A percentile compares a stretch with the other conserved stretches of the same genome.
Conservation (phyloP, 2,329 filamentous ascomycete species). For the Metarhizium album region DNA sequence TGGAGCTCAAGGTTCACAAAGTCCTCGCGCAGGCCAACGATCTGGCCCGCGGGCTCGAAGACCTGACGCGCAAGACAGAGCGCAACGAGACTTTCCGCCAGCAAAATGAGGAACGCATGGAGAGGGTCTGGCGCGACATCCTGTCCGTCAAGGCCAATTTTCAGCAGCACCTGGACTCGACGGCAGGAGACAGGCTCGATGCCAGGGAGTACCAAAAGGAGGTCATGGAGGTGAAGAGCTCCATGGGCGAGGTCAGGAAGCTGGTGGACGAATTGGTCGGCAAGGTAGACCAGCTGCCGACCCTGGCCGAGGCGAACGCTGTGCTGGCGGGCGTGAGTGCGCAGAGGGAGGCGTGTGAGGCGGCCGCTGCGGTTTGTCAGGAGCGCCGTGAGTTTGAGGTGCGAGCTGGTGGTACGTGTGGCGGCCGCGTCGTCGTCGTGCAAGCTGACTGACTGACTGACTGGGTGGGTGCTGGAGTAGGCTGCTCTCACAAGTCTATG, state of each 20-base stretch:
- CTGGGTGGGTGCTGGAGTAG: neutral
- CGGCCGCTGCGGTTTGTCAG: neutral
- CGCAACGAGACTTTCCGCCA: slow-evolving; percentile 19
- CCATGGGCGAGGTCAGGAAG: slow-evolving; percentile 14
- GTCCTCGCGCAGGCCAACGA: slow-evolving; percentile 17
- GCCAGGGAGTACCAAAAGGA: slow-evolving; percentile 2
- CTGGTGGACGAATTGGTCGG: slow-evolving; percentile 13
- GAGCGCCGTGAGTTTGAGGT: neutral
- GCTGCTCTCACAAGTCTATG: slow-evolving; percentile 3
- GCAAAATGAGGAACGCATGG: slow-evolving; percentile 19
- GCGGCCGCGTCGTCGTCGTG: neutral
- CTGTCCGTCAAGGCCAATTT: slow-evolving; percentile 18
- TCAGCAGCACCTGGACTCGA: slow-evolving; percentile 3
- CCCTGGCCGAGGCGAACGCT: slow-evolving; percentile 11
- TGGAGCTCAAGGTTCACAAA: slow-evolving; percentile 24
- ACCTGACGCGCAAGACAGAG: slow-evolving; percentile 15
- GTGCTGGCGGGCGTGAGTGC: slow-evolving; percentile 4
- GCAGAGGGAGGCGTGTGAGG: slow-evolving; percentile 2
- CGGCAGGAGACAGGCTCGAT: slow-evolving; percentile 1
- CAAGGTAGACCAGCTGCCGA: slow-evolving; percentile 15
- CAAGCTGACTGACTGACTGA: neutral
- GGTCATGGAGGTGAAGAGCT: slow-evolving; percentile 6
- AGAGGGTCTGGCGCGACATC: slow-evolving; percentile 20
- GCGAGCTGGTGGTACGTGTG: too few species aligned
- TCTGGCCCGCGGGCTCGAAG: slow-evolving; percentile 19